Evolutionary conservation across 1,284 basidiomycete species (phyloP).

Genomic region (Cryptococcus sp.): DNA sequence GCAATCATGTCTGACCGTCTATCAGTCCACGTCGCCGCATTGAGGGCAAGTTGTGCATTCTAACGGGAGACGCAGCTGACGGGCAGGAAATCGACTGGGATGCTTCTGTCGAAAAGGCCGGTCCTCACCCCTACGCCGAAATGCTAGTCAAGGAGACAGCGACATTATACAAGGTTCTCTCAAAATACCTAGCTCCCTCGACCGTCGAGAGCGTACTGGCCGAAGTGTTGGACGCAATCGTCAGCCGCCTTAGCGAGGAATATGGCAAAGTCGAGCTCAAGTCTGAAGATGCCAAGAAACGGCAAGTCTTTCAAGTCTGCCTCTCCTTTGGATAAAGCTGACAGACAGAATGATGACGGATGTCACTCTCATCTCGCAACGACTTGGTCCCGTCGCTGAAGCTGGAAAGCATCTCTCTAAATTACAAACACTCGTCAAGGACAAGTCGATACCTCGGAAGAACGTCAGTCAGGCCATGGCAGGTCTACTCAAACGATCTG

Average conservation of each 20-base stretch:
- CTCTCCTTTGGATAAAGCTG: not conserved
- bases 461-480: constrained; percentile 35
- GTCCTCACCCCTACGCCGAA: constrained; percentile 69
- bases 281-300: constrained; percentile 71
- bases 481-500: constrained; percentile 36
- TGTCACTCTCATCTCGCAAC: constrained; percentile 67
- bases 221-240: constrained; percentile 87
- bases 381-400: constrained; percentile 58
- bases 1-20: constrained; percentile 98
- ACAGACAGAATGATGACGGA: constrained; percentile 66
- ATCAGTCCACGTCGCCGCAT: constrained; percentile 63
- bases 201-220: constrained; percentile 87
- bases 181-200: constrained; percentile 72
- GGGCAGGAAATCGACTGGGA: constrained; percentile 73
- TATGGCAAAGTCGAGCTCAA: constrained; percentile 75
- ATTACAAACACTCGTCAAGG: constrained; percentile 73
- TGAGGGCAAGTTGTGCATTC: constrained; percentile 29
- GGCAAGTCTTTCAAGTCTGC: too few species aligned
- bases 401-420: constrained; percentile 56
- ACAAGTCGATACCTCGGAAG: constrained; percentile 55
- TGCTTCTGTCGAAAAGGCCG: constrained; percentile 53
- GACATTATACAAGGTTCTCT: constrained; percentile 92
- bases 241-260: constrained; percentile 78
- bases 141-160: constrained; percentile 91
- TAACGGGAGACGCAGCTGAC: constrained; percentile 1